phyloP scores from a whole-genome alignment of 1,284 basidiomycete genomes.

The Hemileia vastatrix region DNA sequence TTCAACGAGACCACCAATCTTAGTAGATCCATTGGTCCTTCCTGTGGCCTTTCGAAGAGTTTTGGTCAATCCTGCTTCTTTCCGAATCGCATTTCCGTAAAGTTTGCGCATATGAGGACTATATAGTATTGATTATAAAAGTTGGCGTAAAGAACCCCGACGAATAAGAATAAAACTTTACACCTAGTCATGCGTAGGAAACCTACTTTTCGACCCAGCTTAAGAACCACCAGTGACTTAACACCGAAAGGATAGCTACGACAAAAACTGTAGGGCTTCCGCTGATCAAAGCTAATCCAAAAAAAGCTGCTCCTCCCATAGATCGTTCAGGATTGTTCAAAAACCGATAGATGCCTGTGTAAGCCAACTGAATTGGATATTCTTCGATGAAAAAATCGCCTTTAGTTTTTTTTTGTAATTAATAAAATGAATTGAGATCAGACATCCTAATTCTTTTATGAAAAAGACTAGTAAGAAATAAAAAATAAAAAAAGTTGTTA shows the following conservation, averaged over 20 bases:
- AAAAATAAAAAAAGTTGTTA: neutral
- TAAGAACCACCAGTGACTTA: slow-evolving; percentile 49
- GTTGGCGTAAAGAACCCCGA: neutral
- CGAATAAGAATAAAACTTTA: slow-evolving; percentile 51
- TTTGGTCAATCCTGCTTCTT: slow-evolving; percentile 92
- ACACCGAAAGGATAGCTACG: slow-evolving; percentile 72
- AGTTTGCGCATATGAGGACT: slow-evolving; percentile 95
- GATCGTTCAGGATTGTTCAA: slow-evolving; percentile 83
- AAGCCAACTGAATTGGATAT: slow-evolving; percentile 79
- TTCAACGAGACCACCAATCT: slow-evolving; percentile 51
- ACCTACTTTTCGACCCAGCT: slow-evolving; percentile 35
- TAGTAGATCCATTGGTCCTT: slow-evolving; percentile 25
- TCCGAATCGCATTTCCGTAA: slow-evolving; percentile 82
- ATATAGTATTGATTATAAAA: no score
- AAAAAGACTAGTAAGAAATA: neutral
- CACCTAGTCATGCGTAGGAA: neutral
- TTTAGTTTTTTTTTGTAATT: slow-evolving; percentile 5
- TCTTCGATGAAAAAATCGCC: slow-evolving; percentile 85
- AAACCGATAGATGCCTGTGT: slow-evolving; percentile 76
- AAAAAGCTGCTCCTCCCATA: slow-evolving; percentile 90
- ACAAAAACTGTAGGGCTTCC: slow-evolving; percentile 74
- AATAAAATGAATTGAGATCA: neutral
- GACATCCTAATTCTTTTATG: neutral
- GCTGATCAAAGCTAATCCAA: slow-evolving; percentile 81
- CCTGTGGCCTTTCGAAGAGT: slow-evolving; percentile 78